phyloP scores from a whole-genome alignment of 257 asterid species.

The Nicotiana tomentosiformis region DNA sequence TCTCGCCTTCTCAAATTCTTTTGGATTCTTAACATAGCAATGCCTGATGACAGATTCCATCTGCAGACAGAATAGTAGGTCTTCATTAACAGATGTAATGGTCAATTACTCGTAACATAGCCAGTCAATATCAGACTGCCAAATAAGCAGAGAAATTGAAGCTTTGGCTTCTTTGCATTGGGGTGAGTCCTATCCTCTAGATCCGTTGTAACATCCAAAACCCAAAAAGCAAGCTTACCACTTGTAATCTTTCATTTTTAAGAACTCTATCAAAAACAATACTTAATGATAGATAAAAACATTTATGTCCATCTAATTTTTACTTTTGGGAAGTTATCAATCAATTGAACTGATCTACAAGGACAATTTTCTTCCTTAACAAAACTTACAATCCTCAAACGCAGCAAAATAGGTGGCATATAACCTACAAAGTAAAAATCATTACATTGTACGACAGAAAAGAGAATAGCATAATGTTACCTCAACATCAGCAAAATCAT shows the following conservation, averaged over 20 bases:
- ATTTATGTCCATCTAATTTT: not conserved
- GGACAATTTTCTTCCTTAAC: not conserved
- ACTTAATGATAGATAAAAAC: not conserved
- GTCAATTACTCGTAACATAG: not conserved
- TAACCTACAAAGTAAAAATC: not conserved
- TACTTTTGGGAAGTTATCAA: conserved; percentile 2
- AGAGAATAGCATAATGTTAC: conserved; percentile 26
- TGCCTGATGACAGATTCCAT: conserved; percentile 80
- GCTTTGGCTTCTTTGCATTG: not conserved
- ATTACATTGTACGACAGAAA: conserved; percentile 8
- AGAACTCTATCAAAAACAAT: not conserved
- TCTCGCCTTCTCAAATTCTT: conserved; percentile 53
- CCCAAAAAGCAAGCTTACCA: not conserved
- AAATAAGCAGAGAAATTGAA: not conserved
- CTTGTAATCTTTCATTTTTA: not conserved
- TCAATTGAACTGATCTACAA: not conserved
- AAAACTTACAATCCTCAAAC: not conserved
- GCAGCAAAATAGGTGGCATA: not conserved
- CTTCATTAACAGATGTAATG: not conserved
- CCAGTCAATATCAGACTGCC: not conserved
- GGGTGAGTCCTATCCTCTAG: not conserved
- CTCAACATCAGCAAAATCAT: conserved; percentile 76
- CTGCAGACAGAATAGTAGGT: conserved; percentile 31
- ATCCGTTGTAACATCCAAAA: not conserved
- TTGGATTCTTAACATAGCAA: conserved; percentile 66